Conservation (phyloP, 2,329 filamentous ascomycete genomes). For the Arthrocladium fulminans region DNA sequence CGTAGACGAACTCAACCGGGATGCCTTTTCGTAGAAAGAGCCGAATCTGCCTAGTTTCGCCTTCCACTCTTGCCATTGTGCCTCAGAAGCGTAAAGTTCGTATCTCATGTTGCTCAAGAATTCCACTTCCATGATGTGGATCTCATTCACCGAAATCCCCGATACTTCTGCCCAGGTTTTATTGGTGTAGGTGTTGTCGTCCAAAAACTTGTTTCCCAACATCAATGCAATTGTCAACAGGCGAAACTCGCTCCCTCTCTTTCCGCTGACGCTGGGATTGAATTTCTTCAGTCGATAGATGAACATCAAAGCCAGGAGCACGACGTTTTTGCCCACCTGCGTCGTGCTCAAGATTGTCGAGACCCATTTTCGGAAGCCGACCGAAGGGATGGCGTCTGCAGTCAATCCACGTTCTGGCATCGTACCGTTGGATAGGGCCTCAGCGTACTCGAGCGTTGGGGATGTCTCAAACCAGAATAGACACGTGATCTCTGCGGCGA, state of each 20-base stretch:
- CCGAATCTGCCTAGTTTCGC: slow-evolving; percentile 71
- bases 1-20: slow-evolving; percentile 33
- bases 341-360: slow-evolving; percentile 83
- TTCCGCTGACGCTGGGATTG: slow-evolving; percentile 81
- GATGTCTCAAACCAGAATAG: slow-evolving; percentile 96
- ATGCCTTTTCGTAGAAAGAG: slow-evolving; percentile 69
- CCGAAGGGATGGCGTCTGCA: slow-evolving; percentile 63
- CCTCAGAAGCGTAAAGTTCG: slow-evolving; percentile 74
- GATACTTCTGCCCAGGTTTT: slow-evolving; percentile 99
- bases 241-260: slow-evolving; percentile 85
- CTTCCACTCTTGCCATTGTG: slow-evolving; percentile 84
- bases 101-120: slow-evolving; percentile 98
- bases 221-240: slow-evolving; percentile 90
- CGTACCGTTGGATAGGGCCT: slow-evolving; percentile 41
- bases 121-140: slow-evolving; percentile 99
- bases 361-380: slow-evolving; percentile 88
- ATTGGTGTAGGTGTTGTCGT: slow-evolving; percentile 99
- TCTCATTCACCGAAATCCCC: slow-evolving; percentile 83
- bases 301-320: slow-evolving; percentile 80
- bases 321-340: slow-evolving; percentile 92
- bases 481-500: slow-evolving; percentile 86
- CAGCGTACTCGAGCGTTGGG: slow-evolving; percentile 65
- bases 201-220: slow-evolving; percentile 96
- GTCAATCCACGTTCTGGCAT: slow-evolving; percentile 48
- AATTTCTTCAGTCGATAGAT: slow-evolving; percentile 86